Base-by-base conservation (phyloP, 2,329 filamentous ascomycete genomes). In the Alternaria atra region DNA sequence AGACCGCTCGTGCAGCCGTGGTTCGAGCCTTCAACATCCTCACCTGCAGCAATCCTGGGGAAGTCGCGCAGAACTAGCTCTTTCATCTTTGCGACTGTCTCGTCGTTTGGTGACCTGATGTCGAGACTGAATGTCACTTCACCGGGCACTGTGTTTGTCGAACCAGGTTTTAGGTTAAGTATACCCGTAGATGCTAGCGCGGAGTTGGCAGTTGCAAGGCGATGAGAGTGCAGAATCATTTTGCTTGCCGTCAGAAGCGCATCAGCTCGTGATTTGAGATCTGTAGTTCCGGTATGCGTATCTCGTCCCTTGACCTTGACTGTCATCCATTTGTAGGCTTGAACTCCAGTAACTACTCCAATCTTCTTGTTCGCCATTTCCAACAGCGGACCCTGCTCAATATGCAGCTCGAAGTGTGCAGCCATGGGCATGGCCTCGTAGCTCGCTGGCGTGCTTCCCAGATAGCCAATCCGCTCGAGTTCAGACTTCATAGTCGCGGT, bases 361-460 rank as follows among this genome's bases (percentile, higher is more conserved):
- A 94, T 84, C 55, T 88, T 88, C 65, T 88, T 84, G 27, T 83
- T 80, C 29, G 85, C 83, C 15, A 84, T 84, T 70, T 94, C 89
- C 1, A 96, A 84, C 34, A 92, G 86, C 0, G 91, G 91, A 0
- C 91, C 91, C 75, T 96, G 93, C 75, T 96, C 92, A 54, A 94
- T 94, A 73, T 95, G 92, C 9, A 95, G 83, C 76, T 94, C 91
- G 70, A 94, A 94, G 76, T 94, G 91, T 0, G 90, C 91, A 0
- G 87, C 90, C 79, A 93, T 87, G 0, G 90, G 90, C 15, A 84
- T 86, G 32, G 83, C 80, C 63, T 84, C 81, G 74, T 90, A 83
- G 54, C 83, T 87, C 23, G 86, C 86, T 8, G 85, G 83, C 0
- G 83, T 78, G 0, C 77, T 67, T 13, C 91, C 91, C 0, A 92